Percentiles rank a stretch among this genome's conserved stretches.
These are phyloP conservation scores for Wallacemonas sp. DNA, from an alignment of 208 protist species.

Conservation along the genomic window DNA sequence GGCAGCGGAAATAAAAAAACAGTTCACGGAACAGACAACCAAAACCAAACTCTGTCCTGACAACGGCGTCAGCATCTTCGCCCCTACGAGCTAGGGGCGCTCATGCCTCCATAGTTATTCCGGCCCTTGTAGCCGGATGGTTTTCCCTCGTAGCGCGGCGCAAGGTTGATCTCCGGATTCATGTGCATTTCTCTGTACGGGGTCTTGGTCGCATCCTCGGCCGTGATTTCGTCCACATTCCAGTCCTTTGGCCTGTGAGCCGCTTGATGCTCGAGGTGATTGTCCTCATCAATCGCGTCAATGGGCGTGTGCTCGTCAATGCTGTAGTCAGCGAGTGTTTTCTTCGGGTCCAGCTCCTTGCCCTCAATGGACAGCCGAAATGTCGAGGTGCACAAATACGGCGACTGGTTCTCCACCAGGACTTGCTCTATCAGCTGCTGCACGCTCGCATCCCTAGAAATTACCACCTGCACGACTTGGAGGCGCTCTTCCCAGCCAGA, in stretches of 20 bases:
- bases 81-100: constrained; percentile 30
- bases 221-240: constrained; percentile 85
- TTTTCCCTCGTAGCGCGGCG: constrained; percentile 80
- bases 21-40: too few species aligned
- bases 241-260: constrained; percentile 67
- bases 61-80: too few species aligned
- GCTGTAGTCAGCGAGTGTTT: constrained; percentile 48
- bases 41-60: too few species aligned
- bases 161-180: constrained; percentile 65
- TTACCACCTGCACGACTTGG: constrained; percentile 79
- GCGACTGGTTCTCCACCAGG: constrained; percentile 79
- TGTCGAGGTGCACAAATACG: constrained; percentile 69
- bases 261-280: constrained; percentile 66
- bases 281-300: constrained; percentile 73
- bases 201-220: constrained; percentile 40
- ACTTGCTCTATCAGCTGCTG: constrained; percentile 72
- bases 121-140: constrained; percentile 70
- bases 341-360: constrained; percentile 58
- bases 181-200: constrained; percentile 90
- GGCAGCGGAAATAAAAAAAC: too few species aligned
- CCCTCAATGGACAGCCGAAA: constrained; percentile 76
- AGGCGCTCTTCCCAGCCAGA: constrained; percentile 79
- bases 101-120: constrained; percentile 87
- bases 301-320: constrained; percentile 69
- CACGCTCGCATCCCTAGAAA: constrained; percentile 60